Evolutionary conservation across 2,329 filamentous ascomycete species (phyloP).

Genomic region (Aspergillus puulaauensis): DNA sequence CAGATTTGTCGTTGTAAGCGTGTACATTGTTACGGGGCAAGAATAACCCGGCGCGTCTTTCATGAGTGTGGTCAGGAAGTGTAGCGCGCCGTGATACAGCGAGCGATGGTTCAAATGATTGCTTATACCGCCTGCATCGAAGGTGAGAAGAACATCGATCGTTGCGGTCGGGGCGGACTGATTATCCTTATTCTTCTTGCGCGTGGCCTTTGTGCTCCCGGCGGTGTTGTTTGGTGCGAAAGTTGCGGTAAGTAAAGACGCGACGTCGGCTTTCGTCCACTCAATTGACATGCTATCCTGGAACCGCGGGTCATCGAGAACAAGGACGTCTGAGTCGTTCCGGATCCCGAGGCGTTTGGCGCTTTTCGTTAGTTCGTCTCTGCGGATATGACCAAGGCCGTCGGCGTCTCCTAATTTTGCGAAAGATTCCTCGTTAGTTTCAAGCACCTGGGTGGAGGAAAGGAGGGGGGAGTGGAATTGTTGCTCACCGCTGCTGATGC

Average conservation of each 20-base stretch:
- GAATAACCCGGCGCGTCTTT: constrained; percentile 63
- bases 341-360: constrained; percentile 74
- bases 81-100: constrained; percentile 75
- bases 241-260: constrained; percentile 66
- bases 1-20: constrained; percentile 70
- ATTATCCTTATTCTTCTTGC: constrained; percentile 28
- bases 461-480: neutral
- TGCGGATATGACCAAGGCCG: constrained; percentile 78
- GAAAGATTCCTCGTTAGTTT: neutral
- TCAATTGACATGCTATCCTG: constrained; percentile 81
- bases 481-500: constrained; percentile 73
- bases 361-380: constrained; percentile 79
- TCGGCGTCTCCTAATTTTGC: constrained; percentile 71
- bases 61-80: constrained; percentile 69
- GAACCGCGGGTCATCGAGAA: constrained; percentile 78
- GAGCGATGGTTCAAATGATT: constrained; percentile 92
- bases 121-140: constrained; percentile 79
- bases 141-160: constrained; percentile 86
- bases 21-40: constrained; percentile 80
- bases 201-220: constrained; percentile 16
- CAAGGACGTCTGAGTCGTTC: constrained; percentile 73
- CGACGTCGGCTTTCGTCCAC: constrained; percentile 73
- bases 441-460: neutral
- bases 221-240: constrained; percentile 61
- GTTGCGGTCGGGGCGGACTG: constrained; percentile 35